Conservation (phyloP, 169 alveolate species). For the Cytauxzoon felis region DNA sequence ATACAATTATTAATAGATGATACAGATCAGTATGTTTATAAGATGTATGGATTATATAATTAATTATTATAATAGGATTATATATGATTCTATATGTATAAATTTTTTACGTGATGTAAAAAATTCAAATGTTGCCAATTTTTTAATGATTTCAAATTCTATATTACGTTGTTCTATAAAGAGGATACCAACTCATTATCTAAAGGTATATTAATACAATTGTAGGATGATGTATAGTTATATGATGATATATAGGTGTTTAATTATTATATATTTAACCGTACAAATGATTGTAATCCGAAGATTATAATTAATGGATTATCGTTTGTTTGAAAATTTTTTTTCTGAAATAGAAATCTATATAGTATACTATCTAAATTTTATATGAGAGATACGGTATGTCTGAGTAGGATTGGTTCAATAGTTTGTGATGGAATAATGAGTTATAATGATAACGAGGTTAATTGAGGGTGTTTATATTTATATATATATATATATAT, state of each 20-base stretch:
- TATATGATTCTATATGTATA: constrained; percentile 42
- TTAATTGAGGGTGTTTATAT: constrained; percentile 1
- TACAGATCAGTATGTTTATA: constrained; percentile 22
- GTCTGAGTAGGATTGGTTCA: constrained; percentile 26
- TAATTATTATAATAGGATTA: constrained; percentile 14
- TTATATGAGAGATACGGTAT: constrained; percentile 52
- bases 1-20: constrained; percentile 23
- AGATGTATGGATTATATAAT: neutral
- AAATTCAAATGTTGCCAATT: constrained; percentile 3
- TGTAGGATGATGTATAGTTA: no score
- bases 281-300: constrained; percentile 12
- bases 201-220: neutral
- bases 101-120: constrained; percentile 45
- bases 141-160: constrained; percentile 35
- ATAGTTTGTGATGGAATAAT: neutral
- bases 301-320: constrained; percentile 13
- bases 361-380: constrained; percentile 10
- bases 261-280: neutral
- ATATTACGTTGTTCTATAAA: constrained; percentile 5
- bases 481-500: neutral
- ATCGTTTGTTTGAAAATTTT: neutral
- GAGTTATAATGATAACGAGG: neutral
- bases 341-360: neutral
- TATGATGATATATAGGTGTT: neutral
- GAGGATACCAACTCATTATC: constrained; percentile 16